Base-by-base conservation (phyloP, 2,329 filamentous ascomycete species). In the Pestalotiopsis sp. region DNA sequence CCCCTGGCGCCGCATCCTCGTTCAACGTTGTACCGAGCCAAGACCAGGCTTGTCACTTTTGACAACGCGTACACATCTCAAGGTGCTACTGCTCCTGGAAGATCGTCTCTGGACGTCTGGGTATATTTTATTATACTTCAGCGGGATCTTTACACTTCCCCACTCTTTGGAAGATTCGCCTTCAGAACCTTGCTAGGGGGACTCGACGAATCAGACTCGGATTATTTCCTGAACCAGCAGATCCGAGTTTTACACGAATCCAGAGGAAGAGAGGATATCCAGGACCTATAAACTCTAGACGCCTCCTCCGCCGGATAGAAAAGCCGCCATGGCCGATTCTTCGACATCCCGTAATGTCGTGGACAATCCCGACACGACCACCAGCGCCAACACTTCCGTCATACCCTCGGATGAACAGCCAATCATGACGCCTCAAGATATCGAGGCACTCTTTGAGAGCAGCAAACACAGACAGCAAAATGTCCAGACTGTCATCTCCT, bases 341-440 rank as follows among this genome's bases (percentile, higher is more conserved):
- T 39, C 49, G 11, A 31, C 13, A 17, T 2, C 25, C 12, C 20
- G 23, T 66, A n/a, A 38, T 57, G 64, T 38, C 23, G 64, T 49
- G 23, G 25, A 20, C 41, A 38, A 12, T n/a, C 13, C 17, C 9
- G 64, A 66, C 64, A 27, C 25, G 7, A 25, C 39, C 14, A 39
- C n/a, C 36, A 25, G 4, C 17, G 36, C n/a, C 11, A 25, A 31
- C 14, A 58, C 45, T n/a, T n/a, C 31, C 25, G 20, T n/a, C 20
- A 49, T n/a, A 36, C 6, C 13, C n/a, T 13, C 60, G 17, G 31
- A 63, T 20, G 49, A 66, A 6, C 25, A 27, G 31, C 62, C 67
- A 52, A 62, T 67, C 36, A 79, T 82, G 77, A 79, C 75, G 45
- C 75, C 81, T 4, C 76, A 80, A 52, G 81, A 83, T 23, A 74